Base-by-base conservation (phyloP, 2,329 filamentous ascomycete species). In the Cryphonectria nitschkei region DNA sequence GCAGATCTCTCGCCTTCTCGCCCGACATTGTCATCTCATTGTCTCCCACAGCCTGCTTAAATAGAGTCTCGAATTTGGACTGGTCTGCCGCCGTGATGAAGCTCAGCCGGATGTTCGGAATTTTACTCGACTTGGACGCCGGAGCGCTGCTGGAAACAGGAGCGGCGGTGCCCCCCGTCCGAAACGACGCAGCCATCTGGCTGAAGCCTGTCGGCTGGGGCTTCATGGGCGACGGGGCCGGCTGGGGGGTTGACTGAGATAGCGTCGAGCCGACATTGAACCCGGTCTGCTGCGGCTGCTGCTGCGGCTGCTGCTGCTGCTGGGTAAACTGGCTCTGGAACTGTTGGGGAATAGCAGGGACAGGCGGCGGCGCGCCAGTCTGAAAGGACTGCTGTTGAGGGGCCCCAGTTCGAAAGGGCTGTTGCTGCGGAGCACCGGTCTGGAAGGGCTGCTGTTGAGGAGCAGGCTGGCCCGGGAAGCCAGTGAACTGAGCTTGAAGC, bases 1-100 rank as follows among this genome's bases (percentile, higher is more conserved):
- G 85, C 60, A 99, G 84, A 80, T 98, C 95, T 76, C 92, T 91
- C 37, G 95, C 95, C 82, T 97, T 97, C 74, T 98, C 95, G 68
- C 92, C 96, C 64, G 94, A 94, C 85, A 99, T 89, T 68, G 95
- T 95, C 76, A 92, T 92, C 77, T 95, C 91, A 71, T 87, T 89
- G 75, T 94, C 91, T 46, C 94, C 94, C 50, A 95, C 94, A 19
- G 96, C 95, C 69, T 95, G 97, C 83, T 96, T 98, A 86, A 99
- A 99, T 58, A 99, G 84, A 70, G 96, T 96, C 84, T 99, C 96
- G 77, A 99, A 99, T 83, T 97, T 98, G 77, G 93, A 89, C 82
- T 99, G 96, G 79, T 99, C 96, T 77, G 92, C 90, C 37, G 93
- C 95, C 2, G 95, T 98, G 78, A 99, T 97, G 80, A 99, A 99